phyloP scores from a whole-genome alignment of 768 basidiomycete species.

The Trametes elegans region DNA sequence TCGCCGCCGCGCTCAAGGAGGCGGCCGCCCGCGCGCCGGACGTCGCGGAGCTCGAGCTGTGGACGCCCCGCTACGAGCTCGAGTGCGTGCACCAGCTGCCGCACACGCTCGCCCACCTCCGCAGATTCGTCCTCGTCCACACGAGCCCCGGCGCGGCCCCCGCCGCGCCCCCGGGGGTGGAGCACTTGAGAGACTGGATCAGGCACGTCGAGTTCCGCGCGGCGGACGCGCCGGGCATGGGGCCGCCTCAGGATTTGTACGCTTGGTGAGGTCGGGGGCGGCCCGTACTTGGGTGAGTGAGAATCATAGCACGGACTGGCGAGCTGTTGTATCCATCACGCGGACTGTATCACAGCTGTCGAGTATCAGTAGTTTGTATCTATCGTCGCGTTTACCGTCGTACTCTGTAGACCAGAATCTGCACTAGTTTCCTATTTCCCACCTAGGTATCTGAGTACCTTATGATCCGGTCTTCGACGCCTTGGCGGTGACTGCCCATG shows the following conservation, averaged over 20 bases:
- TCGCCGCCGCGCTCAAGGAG: neutral
- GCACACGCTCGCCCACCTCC: neutral
- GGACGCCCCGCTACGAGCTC: neutral
- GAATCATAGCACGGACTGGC: neutral
- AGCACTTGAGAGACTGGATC: neutral
- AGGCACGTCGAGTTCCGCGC: neutral
- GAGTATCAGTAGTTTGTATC: too few species aligned
- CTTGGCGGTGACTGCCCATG: too few species aligned
- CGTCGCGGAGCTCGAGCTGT: neutral
- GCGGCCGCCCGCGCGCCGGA: neutral
- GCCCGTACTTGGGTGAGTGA: too few species aligned
- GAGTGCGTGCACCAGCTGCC: neutral
- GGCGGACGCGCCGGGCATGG: neutral
- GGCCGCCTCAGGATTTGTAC: neutral
- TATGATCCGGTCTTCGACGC: too few species aligned
- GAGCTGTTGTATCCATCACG: too few species aligned
- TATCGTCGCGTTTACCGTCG: too few species aligned
- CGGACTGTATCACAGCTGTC: too few species aligned
- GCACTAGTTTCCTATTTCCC: too few species aligned
- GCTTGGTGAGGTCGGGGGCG: too few species aligned
- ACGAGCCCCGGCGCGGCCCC: neutral
- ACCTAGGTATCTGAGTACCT: too few species aligned
- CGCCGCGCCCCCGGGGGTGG: neutral
- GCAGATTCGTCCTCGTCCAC: neutral
- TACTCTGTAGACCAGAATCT: too few species aligned